A percentile compares a stretch with the other conserved stretches of the same genome.
These are phyloP conservation scores for Guillardia theta DNA, from an alignment of 78 protist genomes.

Conservation along the genomic window DNA sequence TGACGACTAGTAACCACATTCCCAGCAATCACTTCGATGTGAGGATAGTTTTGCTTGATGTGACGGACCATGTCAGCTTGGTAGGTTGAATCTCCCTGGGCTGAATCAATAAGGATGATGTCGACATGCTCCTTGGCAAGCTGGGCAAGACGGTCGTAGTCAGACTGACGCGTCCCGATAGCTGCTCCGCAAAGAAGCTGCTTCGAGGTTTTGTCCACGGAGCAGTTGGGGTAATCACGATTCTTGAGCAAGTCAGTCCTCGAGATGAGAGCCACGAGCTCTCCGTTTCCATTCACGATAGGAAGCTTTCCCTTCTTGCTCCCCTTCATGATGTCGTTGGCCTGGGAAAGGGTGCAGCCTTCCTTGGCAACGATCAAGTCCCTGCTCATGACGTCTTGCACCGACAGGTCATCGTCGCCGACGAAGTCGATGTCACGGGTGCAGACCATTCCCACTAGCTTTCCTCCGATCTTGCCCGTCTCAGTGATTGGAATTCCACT, in stretches of 20 bases:
- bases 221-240: conserved; percentile 30
- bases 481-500: conserved; percentile 84
- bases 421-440: conserved; percentile 83
- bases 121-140: conserved; percentile 63
- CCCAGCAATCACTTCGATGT: conserved; percentile 75
- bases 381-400: conserved; percentile 72
- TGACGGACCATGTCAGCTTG: conserved; percentile 55
- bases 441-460: conserved; percentile 85
- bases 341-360: conserved; percentile 13
- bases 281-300: conserved; percentile 65
- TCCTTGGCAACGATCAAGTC: background rate
- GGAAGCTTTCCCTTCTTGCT: conserved; percentile 76
- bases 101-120: conserved; percentile 64
- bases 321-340: conserved; percentile 46
- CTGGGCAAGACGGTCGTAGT: background rate
- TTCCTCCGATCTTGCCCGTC: conserved; percentile 61
- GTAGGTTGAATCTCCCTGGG: conserved; percentile 66
- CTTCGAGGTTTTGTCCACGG: conserved; percentile 13
- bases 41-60: conserved; percentile 56
- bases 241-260: conserved; percentile 78
- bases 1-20: conserved; percentile 79
- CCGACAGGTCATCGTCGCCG: conserved; percentile 21
- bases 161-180: background rate
- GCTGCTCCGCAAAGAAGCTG: conserved; percentile 37
- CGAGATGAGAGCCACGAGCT: conserved; percentile 57